phyloP scores from a whole-genome alignment of 805 yeast species.

The Spathaspora girioi region DNA sequence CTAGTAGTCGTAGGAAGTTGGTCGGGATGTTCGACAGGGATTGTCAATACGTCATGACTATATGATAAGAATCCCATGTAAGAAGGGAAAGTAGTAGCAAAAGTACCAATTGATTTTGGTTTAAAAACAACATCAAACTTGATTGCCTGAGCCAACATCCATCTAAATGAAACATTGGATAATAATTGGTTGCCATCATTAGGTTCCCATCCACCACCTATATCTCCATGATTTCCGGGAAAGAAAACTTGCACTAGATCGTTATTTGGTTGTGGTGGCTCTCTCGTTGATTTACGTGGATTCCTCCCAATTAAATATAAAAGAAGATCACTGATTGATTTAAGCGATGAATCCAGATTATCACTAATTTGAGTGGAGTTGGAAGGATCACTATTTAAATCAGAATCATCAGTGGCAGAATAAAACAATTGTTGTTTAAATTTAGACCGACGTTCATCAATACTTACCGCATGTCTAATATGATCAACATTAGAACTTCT shows the following conservation, averaged over 20 bases:
- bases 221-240: conserved; percentile 66
- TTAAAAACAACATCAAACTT: conserved; percentile 49
- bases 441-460: conserved; percentile 65
- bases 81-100: conserved; percentile 36
- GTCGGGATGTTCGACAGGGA: neutral
- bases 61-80: conserved; percentile 43
- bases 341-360: conserved; percentile 1
- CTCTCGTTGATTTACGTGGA: neutral
- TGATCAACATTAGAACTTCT: conserved; percentile 50
- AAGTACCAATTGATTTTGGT: conserved; percentile 33
- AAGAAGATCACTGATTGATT: conserved; percentile 2
- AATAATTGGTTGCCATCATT: conserved; percentile 42
- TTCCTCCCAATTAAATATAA: neutral
- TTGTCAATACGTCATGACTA: conserved; percentile 48
- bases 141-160: conserved; percentile 57
- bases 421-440: conserved; percentile 55
- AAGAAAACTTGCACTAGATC: conserved; percentile 57
- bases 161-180: conserved; percentile 52
- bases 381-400: neutral
- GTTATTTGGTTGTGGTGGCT: neutral
- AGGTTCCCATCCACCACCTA: conserved; percentile 65
- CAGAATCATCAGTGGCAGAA: conserved; percentile 20
- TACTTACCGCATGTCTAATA: conserved; percentile 62
- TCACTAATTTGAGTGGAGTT: neutral
- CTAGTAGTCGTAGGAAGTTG: neutral